phyloP scores from a whole-genome alignment of 495 filamentous ascomycete species.

The Cudoniella acicularis region DNA sequence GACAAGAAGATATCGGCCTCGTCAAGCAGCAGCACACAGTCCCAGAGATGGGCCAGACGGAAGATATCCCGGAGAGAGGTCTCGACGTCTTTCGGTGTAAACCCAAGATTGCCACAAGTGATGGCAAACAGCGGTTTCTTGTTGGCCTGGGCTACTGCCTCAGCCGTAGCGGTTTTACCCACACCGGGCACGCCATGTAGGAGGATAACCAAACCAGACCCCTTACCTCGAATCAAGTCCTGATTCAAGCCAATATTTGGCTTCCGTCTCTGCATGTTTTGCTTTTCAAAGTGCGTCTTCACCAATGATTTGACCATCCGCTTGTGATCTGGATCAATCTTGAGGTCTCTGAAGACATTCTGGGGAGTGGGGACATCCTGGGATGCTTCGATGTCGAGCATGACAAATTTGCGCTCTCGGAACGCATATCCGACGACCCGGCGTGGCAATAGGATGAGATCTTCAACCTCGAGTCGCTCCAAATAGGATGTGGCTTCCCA shows the following conservation, averaged over 20 bases:
- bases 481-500: constrained; percentile 11
- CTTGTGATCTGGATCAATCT: constrained; percentile 42
- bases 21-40: constrained; percentile 49
- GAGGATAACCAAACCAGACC: constrained; percentile 47
- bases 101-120: constrained; percentile 37
- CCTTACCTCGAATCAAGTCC: constrained; percentile 21
- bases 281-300: constrained; percentile 23
- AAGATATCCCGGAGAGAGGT: constrained; percentile 45
- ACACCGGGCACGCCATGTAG: constrained; percentile 51
- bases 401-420: constrained; percentile 28
- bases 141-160: constrained; percentile 29
- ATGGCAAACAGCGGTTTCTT: constrained; percentile 32
- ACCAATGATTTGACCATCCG: constrained; percentile 45
- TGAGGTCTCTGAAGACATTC: constrained; percentile 28
- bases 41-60: constrained; percentile 40
- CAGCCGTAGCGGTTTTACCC: constrained; percentile 46
- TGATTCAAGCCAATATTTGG: background rate
- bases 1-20: constrained; percentile 57
- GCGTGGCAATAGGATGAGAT: constrained; percentile 34
- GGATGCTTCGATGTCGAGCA: background rate
- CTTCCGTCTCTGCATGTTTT: constrained; percentile 13
- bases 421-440: constrained; percentile 38
- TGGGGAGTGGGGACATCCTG: background rate
- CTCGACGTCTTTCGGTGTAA: constrained; percentile 35
- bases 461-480: constrained; percentile 29